phyloP scores from a whole-genome alignment of 495 filamentous ascomycete species.

The Podospora australis region DNA sequence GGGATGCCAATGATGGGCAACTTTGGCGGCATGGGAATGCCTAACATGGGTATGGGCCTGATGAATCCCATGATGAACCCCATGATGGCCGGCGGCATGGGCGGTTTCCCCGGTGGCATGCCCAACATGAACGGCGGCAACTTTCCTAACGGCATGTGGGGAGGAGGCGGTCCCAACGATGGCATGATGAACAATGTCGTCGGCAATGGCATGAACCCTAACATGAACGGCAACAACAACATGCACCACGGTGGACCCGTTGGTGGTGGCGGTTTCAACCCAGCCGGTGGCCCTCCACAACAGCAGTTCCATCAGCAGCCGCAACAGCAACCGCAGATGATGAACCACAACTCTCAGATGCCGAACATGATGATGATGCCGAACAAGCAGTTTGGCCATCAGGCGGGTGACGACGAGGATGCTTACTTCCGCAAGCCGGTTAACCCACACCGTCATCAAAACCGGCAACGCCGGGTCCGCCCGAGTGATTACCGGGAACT shows the following conservation, averaged over 20 bases:
- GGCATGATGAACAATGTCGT: slow-evolving; percentile 34
- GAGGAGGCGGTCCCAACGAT: slow-evolving; percentile 44
- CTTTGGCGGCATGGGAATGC: slow-evolving; percentile 22
- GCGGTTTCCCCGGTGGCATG: slow-evolving; percentile 33
- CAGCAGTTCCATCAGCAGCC: slow-evolving; percentile 19
- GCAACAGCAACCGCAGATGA: slow-evolving; percentile 24
- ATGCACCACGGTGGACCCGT: slow-evolving; percentile 25
- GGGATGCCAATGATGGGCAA: slow-evolving; percentile 31
- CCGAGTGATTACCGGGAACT: slow-evolving; percentile 86
- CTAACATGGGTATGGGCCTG: slow-evolving; percentile 21
- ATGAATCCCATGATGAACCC: slow-evolving; percentile 27
- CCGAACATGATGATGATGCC: slow-evolving; percentile 24
- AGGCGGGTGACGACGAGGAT: slow-evolving; percentile 79
- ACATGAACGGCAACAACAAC: slow-evolving; percentile 11
- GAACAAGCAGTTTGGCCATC: slow-evolving; percentile 50
- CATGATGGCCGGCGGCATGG: slow-evolving; percentile 52
- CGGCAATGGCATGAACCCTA: slow-evolving; percentile 13
- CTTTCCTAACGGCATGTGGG: slow-evolving; percentile 20
- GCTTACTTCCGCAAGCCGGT: slow-evolving; percentile 95
- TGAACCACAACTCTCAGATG: slow-evolving; percentile 19
- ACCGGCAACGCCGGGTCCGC: slow-evolving; percentile 65
- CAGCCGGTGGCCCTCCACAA: too few relatives aligned
- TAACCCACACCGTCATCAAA: slow-evolving; percentile 87
- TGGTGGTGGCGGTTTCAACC: slow-evolving; percentile 12
- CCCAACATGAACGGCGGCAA: slow-evolving; percentile 39